phyloP scores from a whole-genome alignment of 257 asterid genomes.

The Scutellaria barbata region DNA sequence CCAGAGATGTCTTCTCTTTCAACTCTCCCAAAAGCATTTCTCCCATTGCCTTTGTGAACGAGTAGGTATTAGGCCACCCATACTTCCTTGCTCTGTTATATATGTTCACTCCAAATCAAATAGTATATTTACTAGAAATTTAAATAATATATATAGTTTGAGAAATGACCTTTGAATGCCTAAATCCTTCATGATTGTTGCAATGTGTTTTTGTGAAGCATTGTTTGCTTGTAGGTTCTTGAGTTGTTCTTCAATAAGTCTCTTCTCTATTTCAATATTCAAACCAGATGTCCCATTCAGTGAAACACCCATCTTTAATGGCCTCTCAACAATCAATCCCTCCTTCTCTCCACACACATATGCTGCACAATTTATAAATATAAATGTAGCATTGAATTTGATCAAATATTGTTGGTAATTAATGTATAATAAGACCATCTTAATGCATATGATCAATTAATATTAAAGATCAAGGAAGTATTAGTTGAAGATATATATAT shows the following conservation, averaged over 20 bases:
- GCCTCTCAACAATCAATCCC: constrained; percentile 45
- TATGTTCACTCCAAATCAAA: not conserved
- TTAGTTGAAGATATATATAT: too few species aligned
- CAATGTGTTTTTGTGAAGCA: constrained; percentile 32
- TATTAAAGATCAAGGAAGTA: too few species aligned
- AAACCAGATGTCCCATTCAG: constrained; percentile 45
- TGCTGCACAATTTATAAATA: constrained; percentile 40
- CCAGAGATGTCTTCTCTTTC: constrained; percentile 37
- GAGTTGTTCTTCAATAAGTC: constrained; percentile 22
- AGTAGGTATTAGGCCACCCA: constrained; percentile 71
- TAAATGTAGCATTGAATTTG: too few species aligned
- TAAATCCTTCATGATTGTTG: constrained; percentile 42
- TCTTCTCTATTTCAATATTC: constrained; percentile 41
- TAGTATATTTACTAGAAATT: too few species aligned
- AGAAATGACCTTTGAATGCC: constrained; percentile 45
- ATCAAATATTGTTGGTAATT: too few species aligned
- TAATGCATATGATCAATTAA: too few species aligned
- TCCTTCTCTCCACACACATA: constrained; percentile 55
- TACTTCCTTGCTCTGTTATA: constrained; percentile 52
- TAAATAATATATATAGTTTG: not conserved
- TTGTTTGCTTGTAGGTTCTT: constrained; percentile 24
- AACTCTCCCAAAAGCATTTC: constrained; percentile 57
- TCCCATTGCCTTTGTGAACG: constrained; percentile 73
- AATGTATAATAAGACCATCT: too few species aligned
- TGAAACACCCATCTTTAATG: constrained; percentile 40